These are phyloP conservation scores for Rhodotorula sp. DNA, from an alignment of 1,284 basidiomycete species.

Conservation along the genomic window DNA sequence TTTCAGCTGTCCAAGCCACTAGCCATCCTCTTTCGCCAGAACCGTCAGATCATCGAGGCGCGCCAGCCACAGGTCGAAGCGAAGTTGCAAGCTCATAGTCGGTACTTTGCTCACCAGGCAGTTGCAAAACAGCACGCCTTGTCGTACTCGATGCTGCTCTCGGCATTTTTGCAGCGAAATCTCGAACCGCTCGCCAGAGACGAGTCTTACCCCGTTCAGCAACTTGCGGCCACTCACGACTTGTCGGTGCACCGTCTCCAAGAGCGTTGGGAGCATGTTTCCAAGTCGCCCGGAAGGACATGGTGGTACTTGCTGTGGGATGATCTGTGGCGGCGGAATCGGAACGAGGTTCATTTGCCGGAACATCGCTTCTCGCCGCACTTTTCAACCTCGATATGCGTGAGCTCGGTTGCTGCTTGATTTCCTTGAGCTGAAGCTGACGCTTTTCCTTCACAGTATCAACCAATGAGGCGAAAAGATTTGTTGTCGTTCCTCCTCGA, in stretches of 20 bases:
- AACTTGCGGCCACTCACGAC: constrained; percentile 58
- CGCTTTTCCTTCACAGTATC: constrained; percentile 52
- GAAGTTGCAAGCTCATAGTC: constrained; percentile 58
- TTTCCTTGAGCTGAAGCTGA: not conserved
- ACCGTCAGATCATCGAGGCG: constrained; percentile 58
- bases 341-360: constrained; percentile 58
- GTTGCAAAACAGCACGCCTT: constrained; percentile 60
- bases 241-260: constrained; percentile 59
- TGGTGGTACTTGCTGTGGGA: constrained; percentile 86
- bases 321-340: constrained; percentile 61
- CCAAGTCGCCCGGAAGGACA: constrained; percentile 57
- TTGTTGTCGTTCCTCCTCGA: constrained; percentile 66
- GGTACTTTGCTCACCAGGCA: constrained; percentile 57
- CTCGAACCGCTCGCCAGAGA: constrained; percentile 55
- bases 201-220: constrained; percentile 60
- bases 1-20: constrained; percentile 64
- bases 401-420: not conserved
- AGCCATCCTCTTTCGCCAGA: constrained; percentile 65
- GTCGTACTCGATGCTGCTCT: constrained; percentile 65
- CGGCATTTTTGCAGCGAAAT: constrained; percentile 60
- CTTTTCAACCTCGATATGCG: constrained; percentile 67
- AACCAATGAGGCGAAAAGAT: constrained; percentile 63
- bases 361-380: constrained; percentile 68
- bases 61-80: constrained; percentile 48
- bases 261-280: constrained; percentile 60